Evolutionary conservation across 805 yeast species (phyloP), one percentile per base, ranked within the genome.

Genomic region (Teunomyces atbi): DNA sequence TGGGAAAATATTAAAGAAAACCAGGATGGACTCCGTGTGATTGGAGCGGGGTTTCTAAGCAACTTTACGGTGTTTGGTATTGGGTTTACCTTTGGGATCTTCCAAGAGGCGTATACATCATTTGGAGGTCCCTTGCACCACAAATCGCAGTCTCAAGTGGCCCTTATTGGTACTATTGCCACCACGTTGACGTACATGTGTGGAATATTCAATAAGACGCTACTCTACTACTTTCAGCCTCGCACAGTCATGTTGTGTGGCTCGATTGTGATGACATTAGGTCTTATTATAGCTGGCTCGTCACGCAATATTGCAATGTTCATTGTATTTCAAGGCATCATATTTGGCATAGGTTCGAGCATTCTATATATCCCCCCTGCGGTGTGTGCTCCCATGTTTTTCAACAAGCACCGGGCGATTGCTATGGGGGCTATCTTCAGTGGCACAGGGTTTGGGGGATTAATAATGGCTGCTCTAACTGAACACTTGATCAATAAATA

Each of bases 401-500:
- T 61, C 49, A 53, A 51, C 10, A 51, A 57, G 26, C 59, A 64
- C 46, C 48, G 71, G 39, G 70, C 64, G 6, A 54, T 63, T 44
- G 71, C 71, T 1, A 53, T 65, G 59, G 73, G 73, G 2, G 41
- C 66, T 3, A 42, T 66, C 11, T 67, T 67, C 44, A 57, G 66
- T 21, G 73, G 73, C 11, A 56, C 70, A 1, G 73, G 73, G 11
- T 49, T 66, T 34, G 73, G 73, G 5, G 71, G 64, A 3, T 56
- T 68, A 33, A 57, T 57, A 1, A 41, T 67, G 42, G 71, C 72
- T 2, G 58, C 63, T 2, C 32, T 64, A 1, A 57, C 63, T 1
- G 44, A 67, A 34, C 50, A 47, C 13, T 50, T 68, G 13, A 50
- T 68, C 23, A 42, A 60, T 2, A 26, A 44, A 16, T 44, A 65